Evolutionary conservation across 768 basidiomycete genomes (phyloP).

Genomic region (Mycena vitilis): DNA sequence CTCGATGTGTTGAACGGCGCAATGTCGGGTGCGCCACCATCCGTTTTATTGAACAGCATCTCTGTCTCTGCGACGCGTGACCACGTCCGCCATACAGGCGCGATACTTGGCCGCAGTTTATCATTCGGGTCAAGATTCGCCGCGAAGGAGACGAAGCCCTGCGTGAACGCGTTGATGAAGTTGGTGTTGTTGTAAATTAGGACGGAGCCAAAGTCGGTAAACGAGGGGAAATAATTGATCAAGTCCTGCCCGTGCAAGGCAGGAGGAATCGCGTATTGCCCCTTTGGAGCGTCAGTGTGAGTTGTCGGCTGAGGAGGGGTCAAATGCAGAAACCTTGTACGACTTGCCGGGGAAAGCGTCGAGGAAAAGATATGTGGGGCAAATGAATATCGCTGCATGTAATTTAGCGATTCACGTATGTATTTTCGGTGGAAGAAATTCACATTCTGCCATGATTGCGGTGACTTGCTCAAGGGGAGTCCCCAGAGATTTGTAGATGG

Average conservation of each 20-base stretch:
- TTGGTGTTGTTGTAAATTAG: slow-evolving; percentile 25
- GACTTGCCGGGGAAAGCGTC: slow-evolving; percentile 15
- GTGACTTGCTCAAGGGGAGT: slow-evolving; percentile 37
- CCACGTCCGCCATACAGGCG: slow-evolving; percentile 30
- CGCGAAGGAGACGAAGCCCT: slow-evolving; percentile 40
- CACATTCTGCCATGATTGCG: slow-evolving; percentile 41
- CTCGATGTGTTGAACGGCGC: slow-evolving; percentile 28
- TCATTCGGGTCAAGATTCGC: slow-evolving; percentile 39
- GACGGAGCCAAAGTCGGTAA: background rate
- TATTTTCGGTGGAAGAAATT: background rate
- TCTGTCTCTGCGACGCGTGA: slow-evolving; percentile 31
- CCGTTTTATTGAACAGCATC: slow-evolving; percentile 43
- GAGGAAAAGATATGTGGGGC: slow-evolving; percentile 40
- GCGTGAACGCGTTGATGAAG: slow-evolving; percentile 43
- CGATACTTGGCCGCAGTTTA: slow-evolving; percentile 31
- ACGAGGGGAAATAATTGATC: background rate
- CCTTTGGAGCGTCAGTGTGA: slow-evolving; percentile 18
- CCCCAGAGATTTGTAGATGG: slow-evolving; percentile 32
- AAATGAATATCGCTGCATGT: slow-evolving; percentile 39
- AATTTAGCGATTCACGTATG: background rate
- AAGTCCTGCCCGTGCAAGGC: slow-evolving; percentile 11
- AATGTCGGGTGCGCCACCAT: background rate
- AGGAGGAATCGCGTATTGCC: slow-evolving; percentile 40
- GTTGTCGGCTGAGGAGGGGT: no score
- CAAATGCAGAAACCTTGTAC: slow-evolving; percentile 19